phyloP scores from a whole-genome alignment of 805 yeast species.

The Wickerhamomyces silvicola region DNA sequence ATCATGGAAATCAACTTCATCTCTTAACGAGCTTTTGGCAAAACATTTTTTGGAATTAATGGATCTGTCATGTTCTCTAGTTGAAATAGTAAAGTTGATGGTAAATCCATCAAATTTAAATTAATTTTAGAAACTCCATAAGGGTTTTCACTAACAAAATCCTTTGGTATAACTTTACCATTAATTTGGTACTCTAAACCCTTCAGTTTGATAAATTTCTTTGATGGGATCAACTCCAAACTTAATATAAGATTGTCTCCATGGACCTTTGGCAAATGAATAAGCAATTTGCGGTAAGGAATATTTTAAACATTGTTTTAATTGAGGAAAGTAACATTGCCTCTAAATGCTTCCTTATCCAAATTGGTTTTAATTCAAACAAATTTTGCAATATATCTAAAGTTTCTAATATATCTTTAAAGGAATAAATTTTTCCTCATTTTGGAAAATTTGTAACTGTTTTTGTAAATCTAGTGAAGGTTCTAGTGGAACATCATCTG shows the following conservation, averaged over 20 bases:
- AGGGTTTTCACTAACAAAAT: conserved; percentile 26
- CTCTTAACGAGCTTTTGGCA: conserved; percentile 34
- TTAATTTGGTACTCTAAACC: conserved; percentile 43
- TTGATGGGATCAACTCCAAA: conserved; percentile 76
- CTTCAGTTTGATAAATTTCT: conserved; percentile 73
- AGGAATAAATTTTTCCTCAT: conserved; percentile 24
- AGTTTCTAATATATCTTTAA: conserved; percentile 24
- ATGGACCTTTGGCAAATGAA: conserved; percentile 84
- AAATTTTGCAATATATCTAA: conserved; percentile 28
- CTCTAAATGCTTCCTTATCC: conserved; percentile 73
- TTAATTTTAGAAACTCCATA: conserved; percentile 34
- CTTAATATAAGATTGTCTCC: conserved; percentile 80
- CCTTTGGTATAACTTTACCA: conserved; percentile 24
- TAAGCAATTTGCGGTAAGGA: conserved; percentile 84
- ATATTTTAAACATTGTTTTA: conserved; percentile 47
- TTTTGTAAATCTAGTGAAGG: conserved; percentile 45
- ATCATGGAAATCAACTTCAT: conserved; percentile 48
- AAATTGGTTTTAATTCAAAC: conserved; percentile 71
- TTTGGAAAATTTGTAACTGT: conserved; percentile 32
- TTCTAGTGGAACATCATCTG: conserved; percentile 38
- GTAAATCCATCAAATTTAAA: conserved; percentile 74
- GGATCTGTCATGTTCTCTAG: conserved; percentile 72
- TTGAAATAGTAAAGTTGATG: conserved; percentile 67
- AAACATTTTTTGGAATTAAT: conserved; percentile 41
- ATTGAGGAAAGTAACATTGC: conserved; percentile 45